Evolutionary conservation across 371 early-diverging fungal species (phyloP).

Genomic region (Mucor piriformis): DNA sequence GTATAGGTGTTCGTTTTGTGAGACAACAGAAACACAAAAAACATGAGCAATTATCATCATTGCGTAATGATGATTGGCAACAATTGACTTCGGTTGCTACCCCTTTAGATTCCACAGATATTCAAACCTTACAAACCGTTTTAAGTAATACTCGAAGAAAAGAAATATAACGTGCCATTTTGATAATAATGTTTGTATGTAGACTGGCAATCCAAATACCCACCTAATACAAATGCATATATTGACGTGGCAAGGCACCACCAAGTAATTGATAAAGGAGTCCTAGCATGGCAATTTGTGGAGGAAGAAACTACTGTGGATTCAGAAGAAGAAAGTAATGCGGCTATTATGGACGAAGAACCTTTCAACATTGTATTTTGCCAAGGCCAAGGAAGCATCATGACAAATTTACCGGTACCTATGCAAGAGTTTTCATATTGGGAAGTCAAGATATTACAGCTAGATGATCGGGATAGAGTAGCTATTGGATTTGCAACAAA

Average conservation of each 20-base stretch:
- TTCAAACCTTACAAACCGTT: conserved; percentile 1
- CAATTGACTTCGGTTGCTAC: conserved; percentile 1
- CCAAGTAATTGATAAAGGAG: conserved; percentile 35
- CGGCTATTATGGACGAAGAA: conserved; percentile 70
- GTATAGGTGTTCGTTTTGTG: conserved; percentile 1
- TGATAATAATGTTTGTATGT: not conserved
- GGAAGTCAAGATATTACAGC: conserved; percentile 69
- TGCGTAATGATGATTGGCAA: not conserved
- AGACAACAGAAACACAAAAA: not conserved
- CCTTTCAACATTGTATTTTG: conserved; percentile 68
- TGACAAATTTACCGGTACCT: conserved; percentile 75
- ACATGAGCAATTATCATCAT: not conserved
- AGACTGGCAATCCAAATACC: conserved; percentile 44
- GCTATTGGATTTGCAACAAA: conserved; percentile 67
- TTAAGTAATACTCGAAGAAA: not conserved
- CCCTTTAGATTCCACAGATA: not conserved
- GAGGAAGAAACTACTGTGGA: conserved; percentile 31
- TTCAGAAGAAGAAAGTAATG: conserved; percentile 53
- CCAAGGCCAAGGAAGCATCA: conserved; percentile 72
- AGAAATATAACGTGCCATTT: not conserved
- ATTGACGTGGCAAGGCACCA: conserved; percentile 31
- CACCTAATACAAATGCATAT: conserved; percentile 31
- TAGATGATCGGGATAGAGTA: conserved; percentile 33
- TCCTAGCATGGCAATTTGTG: conserved; percentile 42
- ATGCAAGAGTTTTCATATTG: conserved; percentile 68